A percentile compares a stretch with the other conserved stretches of the same genome.
Evolutionary conservation across 768 basidiomycete species (phyloP).

Genomic region (Lentinula edodes): DNA sequence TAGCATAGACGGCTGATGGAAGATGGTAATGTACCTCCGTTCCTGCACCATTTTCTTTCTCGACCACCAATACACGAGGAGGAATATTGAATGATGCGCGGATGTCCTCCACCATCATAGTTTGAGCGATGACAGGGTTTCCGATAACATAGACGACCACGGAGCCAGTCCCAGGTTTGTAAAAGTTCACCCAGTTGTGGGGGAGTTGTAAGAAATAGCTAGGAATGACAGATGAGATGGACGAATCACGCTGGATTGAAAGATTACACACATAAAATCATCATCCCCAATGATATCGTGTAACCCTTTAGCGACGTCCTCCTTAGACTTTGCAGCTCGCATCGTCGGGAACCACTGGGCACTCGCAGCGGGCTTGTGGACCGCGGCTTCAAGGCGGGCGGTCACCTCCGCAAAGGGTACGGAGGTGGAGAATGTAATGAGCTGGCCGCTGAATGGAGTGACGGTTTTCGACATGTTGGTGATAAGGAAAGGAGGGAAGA

Average conservation of each 20-base stretch:
- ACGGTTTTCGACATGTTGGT: slow-evolving; percentile 22
- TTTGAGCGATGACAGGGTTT: slow-evolving; percentile 45
- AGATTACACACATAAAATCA: slow-evolving; percentile 39
- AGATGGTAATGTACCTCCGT: slow-evolving; percentile 41
- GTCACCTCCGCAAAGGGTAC: slow-evolving; percentile 35
- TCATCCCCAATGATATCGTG: slow-evolving; percentile 22
- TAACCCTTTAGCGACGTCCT: slow-evolving; percentile 31
- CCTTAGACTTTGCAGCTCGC: slow-evolving; percentile 21
- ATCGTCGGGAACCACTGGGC: slow-evolving; percentile 19
- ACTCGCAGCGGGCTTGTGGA: slow-evolving; percentile 32
- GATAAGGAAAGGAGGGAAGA: not conserved
- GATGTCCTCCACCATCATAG: slow-evolving; percentile 35
- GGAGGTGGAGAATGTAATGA: slow-evolving; percentile 37
- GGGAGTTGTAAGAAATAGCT: slow-evolving; percentile 38
- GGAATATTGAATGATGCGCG: slow-evolving; percentile 38
- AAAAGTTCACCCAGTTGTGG: slow-evolving; percentile 32
- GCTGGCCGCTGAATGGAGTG: slow-evolving; percentile 30
- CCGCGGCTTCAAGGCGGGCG: slow-evolving; percentile 34
- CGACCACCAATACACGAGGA: slow-evolving; percentile 36
- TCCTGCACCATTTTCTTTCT: slow-evolving; percentile 30
- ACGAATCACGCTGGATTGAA: not conserved
- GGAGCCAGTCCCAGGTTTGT: slow-evolving; percentile 21
- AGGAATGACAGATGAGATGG: not conserved
- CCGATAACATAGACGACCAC: slow-evolving; percentile 41
- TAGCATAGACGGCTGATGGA: slow-evolving; percentile 39